Evolutionary conservation across 306 rosid genomes (phyloP), one percentile per base, ranked within the genome.

Genomic region (Hylodesmum podocarpum): DNA sequence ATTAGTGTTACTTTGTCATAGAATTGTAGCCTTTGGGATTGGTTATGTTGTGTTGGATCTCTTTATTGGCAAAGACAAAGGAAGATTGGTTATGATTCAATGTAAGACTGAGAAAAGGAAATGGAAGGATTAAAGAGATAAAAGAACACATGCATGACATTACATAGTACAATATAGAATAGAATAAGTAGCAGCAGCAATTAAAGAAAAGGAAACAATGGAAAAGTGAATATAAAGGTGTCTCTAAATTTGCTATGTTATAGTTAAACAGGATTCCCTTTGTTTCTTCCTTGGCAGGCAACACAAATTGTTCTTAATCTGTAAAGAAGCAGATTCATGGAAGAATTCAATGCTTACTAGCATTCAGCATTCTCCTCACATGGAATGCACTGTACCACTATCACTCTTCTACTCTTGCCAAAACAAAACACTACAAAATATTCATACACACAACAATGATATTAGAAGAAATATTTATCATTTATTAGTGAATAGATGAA

Each of bases 201-300:
- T n/a, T n/a, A n/a, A 27, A 55, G 43, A 44, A 75, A 61, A 58
- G 77, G 58, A 59, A 75, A 73, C 27, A n/a, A 0, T 37, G 67
- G 72, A 67, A 82, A 77, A 78, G 88, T 63, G 78, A 84, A 82
- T 57, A 81, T 53, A 86, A 88, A 88, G 75, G 31, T 63, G 54
- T 86, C 78, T 29, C 57, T 36, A 67, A 64, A 72, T 72, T 77
- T 46, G 70, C 58, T 70, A 69, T 44, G 51, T 50, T 25, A 65
- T 74, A 36, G 39, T 73, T 10, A 21, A 16, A 12, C 59, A 70
- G 22, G 81, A 81, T 83, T 58, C 75, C 75, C 29, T 73, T 51
- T 81, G 84, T 73, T 84, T 55, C 63, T 58, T 40, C 6, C 5
- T 29, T 8, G 6, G 22, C 59, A 47, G 75, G 40, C 87, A 70